Evolutionary conservation across 2,329 filamentous ascomycete genomes (phyloP).

Genomic region (Davidsoniella virescens): DNA sequence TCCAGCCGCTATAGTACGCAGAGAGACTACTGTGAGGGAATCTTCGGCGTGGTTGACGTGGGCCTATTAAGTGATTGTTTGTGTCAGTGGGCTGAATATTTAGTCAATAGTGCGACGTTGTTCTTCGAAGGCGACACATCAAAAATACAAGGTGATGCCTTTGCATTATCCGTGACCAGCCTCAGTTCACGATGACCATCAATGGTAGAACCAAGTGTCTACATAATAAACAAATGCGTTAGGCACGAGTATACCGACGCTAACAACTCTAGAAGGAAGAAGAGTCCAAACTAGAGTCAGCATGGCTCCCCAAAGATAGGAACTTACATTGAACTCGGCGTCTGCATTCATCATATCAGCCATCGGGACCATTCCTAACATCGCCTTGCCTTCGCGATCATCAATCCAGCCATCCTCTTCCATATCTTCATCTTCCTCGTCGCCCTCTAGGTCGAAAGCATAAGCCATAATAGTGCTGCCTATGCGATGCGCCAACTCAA

Average conservation of each 20-base stretch:
- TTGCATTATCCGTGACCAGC: no score
- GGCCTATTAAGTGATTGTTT: conserved; percentile 21
- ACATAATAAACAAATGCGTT: neutral
- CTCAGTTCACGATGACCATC: no score
- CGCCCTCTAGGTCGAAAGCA: conserved; percentile 61
- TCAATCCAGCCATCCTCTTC: conserved; percentile 49
- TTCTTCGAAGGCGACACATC: no score
- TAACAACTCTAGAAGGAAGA: neutral
- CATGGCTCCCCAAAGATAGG: neutral
- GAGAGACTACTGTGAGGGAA: conserved; percentile 51
- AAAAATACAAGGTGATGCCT: no score
- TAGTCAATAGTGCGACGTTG: neutral
- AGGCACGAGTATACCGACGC: neutral
- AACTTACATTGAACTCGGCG: conserved; percentile 55
- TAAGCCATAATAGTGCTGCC: conserved; percentile 86
- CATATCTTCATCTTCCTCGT: conserved; percentile 36
- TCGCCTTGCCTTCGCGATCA: conserved; percentile 37
- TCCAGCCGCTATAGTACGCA: conserved; percentile 50
- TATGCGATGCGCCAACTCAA: conserved; percentile 55
- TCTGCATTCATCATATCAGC: conserved; percentile 84
- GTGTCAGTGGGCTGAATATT: neutral
- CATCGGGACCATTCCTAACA: conserved; percentile 80
- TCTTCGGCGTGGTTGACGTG: conserved; percentile 38
- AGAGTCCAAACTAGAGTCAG: no score
- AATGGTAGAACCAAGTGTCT: conserved; percentile 1